Base-by-base conservation (phyloP, 306 rosid genomes). In the Prunus mongolica region DNA sequence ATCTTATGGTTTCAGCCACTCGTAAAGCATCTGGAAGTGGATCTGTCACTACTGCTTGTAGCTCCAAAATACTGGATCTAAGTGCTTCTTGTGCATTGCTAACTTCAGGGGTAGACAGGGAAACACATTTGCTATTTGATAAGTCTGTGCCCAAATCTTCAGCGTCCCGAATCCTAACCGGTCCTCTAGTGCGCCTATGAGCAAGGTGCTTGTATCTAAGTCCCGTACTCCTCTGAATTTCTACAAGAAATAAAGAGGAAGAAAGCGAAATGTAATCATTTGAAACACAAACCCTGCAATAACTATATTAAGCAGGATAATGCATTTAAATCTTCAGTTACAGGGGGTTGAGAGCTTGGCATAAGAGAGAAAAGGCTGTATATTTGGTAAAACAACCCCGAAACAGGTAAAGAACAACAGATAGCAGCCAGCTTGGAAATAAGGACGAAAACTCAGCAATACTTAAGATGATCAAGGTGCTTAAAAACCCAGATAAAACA, bases 11-110 rank as follows among this genome's bases (percentile, higher is more conserved):
- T 58, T 87, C 92, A 28, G 97, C 81, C 20, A 30, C 32, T 10
- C 22, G 86, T 69, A 95, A 76, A 10, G 91, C 90, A 66, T 79
- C 87, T 2, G 96, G 93, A 83, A 95, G 97, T 70, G 97, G 97
- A 77, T 95, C 97, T 7, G 72, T 86, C 67, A 92, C 93, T 78
- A 71, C 76, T 25, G 85, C 85, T 67, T 67, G 79, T 71, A 92
- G 64, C 81, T 89, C 96, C 71, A 65, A 66, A 71, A 82, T 72
- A 84, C 99, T 92, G 47, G 80, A 83, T 80, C 50, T 85, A 41
- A 95, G 90, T 69, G 96, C 89, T 78, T 92, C 87, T 65, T 52
- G 89, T n/a, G 80, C 84, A 77, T 72, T 81, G 18, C 58, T 73
- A 55, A 84, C 89, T 58, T 88, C 90, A 76, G 83, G 22, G 76